Evolutionary conservation across 2,329 filamentous ascomycete genomes (phyloP).

Genomic region (Myrmaecium sp.): DNA sequence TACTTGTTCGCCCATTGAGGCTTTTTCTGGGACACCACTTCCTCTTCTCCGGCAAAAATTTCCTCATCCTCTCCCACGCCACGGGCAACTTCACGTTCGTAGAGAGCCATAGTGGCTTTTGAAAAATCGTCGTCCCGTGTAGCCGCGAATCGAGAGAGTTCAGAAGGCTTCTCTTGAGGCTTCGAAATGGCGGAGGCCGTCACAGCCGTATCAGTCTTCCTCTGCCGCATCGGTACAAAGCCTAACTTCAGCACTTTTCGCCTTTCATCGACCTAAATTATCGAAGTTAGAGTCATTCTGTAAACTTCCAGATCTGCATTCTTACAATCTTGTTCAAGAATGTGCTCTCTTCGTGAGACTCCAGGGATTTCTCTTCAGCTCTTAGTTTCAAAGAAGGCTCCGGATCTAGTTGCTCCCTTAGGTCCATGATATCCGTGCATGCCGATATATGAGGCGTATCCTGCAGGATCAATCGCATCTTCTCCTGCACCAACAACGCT

Average conservation of each 20-base stretch:
- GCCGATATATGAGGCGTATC: too few relatives aligned
- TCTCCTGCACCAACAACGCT: constrained; percentile 38
- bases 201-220: constrained; percentile 13
- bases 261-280: constrained; percentile 35
- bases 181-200: constrained; percentile 13
- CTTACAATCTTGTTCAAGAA: constrained; percentile 41
- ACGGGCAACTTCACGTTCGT: constrained; percentile 81
- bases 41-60: constrained; percentile 82
- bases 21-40: constrained; percentile 45
- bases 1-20: constrained; percentile 75
- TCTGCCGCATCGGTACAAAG: constrained; percentile 45
- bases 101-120: constrained; percentile 71
- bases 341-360: constrained; percentile 38
- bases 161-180: constrained; percentile 27
- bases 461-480: constrained; percentile 18
- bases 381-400: constrained; percentile 48
- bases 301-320: constrained; percentile 3
- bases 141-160: constrained; percentile 51
- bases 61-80: constrained; percentile 90
- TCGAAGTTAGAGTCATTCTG: too few relatives aligned
- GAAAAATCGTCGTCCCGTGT: constrained; percentile 64
- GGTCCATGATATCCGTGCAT: too few relatives aligned
- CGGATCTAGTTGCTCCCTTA: constrained; percentile 39
- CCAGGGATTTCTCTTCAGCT: constrained; percentile 44
- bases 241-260: constrained; percentile 46